phyloP scores from a whole-genome alignment of 306 rosid genomes.

The Hippophae gyantsensis region DNA sequence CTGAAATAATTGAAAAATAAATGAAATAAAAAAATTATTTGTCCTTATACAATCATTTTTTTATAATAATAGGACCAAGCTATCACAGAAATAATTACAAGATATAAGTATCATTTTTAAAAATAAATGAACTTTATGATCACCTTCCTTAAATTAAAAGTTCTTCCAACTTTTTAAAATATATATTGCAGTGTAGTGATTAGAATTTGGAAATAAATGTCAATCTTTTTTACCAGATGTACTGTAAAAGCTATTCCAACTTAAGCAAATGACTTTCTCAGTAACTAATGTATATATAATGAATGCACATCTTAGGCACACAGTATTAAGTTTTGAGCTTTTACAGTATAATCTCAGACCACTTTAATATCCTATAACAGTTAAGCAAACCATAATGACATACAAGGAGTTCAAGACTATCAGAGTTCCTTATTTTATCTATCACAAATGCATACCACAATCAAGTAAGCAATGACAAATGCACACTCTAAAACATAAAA shows the following conservation, averaged over 20 bases:
- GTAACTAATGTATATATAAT: constrained; percentile 22
- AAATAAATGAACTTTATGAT: too few species aligned
- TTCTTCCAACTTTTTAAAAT: too few species aligned
- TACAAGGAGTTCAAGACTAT: constrained; percentile 34
- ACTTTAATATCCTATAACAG: constrained; percentile 52
- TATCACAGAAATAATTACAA: too few species aligned
- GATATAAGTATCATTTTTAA: too few species aligned
- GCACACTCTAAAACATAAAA: constrained; percentile 34
- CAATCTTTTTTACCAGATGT: too few species aligned
- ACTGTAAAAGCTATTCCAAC: constrained; percentile 9
- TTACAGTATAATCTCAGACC: constrained; percentile 82
- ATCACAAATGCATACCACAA: constrained; percentile 75
- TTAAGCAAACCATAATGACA: constrained; percentile 34
- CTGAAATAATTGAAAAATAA: too few species aligned
- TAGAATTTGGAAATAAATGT: too few species aligned
- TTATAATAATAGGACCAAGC: too few species aligned
- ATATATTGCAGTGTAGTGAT: too few species aligned
- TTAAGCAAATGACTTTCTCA: constrained; percentile 35
- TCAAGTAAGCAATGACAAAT: constrained; percentile 39
- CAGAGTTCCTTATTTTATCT: constrained; percentile 45
- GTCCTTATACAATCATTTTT: too few species aligned
- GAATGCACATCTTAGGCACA: constrained; percentile 54
- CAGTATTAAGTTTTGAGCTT: constrained; percentile 47
- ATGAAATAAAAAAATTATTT: too few species aligned
- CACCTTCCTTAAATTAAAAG: too few species aligned